Conservation (phyloP, 306 rosid species). For the Crotalaria pallida region DNA sequence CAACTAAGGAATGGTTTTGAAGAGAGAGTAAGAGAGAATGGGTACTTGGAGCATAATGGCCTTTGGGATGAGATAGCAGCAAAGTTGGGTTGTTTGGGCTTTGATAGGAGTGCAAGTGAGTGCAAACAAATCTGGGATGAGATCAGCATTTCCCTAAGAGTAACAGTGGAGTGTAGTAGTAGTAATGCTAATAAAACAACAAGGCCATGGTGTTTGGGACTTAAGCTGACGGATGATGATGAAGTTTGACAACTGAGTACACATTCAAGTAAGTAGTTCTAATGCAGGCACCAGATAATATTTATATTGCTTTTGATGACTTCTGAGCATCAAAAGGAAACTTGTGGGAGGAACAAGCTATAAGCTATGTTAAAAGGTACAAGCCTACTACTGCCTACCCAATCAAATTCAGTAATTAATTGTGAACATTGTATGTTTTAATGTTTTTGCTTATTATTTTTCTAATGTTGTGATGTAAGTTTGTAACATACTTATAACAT, state of each 20-base stretch:
- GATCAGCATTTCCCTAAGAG: constrained; percentile 33
- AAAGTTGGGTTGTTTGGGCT: constrained; percentile 37
- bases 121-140: constrained; percentile 47
- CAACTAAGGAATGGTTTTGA: constrained; percentile 34
- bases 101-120: constrained; percentile 31
- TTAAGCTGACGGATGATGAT: constrained; percentile 45
- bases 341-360: constrained; percentile 29
- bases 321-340: constrained; percentile 28
- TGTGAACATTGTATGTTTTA: background rate
- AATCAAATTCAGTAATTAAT: constrained; percentile 1
- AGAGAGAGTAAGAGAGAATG: constrained; percentile 30
- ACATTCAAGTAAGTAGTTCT: constrained; percentile 33
- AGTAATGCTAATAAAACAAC: constrained; percentile 20
- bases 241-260: constrained; percentile 44
- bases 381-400: constrained; percentile 17
- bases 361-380: background rate
- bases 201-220: constrained; percentile 48
- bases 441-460: background rate
- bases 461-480: background rate
- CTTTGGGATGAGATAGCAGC: constrained; percentile 43
- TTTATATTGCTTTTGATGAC: constrained; percentile 7
- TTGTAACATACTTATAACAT: background rate
- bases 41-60: constrained; percentile 16
- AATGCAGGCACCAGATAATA: background rate
- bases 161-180: constrained; percentile 25